Percentiles rank a stretch among this genome's conserved stretches.
Conservation (phyloP, 139 green algal species). For the Spirogloea muscicola region DNA sequence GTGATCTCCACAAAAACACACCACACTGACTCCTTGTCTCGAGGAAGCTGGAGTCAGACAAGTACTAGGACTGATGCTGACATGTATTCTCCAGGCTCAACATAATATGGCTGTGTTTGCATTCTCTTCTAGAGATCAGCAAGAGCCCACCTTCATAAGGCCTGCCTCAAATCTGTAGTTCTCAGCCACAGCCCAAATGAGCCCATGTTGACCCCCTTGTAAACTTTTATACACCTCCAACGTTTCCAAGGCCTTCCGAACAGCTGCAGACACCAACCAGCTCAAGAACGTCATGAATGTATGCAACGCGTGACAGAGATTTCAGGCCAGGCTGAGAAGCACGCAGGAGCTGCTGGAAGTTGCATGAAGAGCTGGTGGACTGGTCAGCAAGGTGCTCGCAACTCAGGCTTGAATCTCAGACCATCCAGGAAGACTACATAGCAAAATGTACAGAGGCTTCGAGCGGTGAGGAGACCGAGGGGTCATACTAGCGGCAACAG, state of each 20-base stretch:
- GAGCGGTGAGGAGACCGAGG: no score
- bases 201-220: not conserved
- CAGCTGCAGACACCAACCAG: conserved; percentile 1
- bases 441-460: no score
- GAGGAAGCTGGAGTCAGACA: not conserved
- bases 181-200: conserved; percentile 16
- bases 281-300: not conserved
- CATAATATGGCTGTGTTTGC: not conserved
- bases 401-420: no score
- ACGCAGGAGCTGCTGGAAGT: no score
- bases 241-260: not conserved
- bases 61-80: no score
- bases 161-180: conserved; percentile 23
- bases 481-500: conserved; percentile 12
- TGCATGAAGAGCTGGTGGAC: no score
- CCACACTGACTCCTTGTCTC: not conserved
- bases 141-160: conserved; percentile 7
- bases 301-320: not conserved
- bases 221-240: not conserved
- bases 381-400: no score
- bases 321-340: no score
- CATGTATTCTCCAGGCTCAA: not conserved
- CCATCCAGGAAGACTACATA: no score
- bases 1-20: not conserved
- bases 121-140: not conserved